Conservation (phyloP, 768 basidiomycete genomes). For the Strobilomyces dryophilus region DNA sequence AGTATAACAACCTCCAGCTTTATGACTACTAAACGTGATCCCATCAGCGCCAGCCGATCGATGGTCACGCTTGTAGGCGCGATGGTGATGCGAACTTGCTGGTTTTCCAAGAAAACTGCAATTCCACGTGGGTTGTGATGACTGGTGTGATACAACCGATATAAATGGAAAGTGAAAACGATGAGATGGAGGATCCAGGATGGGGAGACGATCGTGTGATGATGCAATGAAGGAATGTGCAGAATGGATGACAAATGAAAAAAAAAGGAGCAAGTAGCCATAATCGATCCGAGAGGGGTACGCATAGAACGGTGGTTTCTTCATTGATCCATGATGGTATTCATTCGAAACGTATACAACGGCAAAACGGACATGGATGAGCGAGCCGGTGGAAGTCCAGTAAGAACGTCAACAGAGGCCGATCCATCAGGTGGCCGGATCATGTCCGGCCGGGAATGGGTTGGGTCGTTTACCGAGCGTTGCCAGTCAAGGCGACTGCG, state of each 20-base stretch:
- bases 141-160: not conserved
- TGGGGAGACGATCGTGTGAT: not conserved
- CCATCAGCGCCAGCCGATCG: not conserved
- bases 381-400: not conserved
- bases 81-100: not conserved
- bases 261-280: not conserved
- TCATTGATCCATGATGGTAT: slow-evolving; percentile 2
- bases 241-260: not conserved
- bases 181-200: not conserved
- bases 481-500: slow-evolving; percentile 50
- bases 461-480: slow-evolving; percentile 13
- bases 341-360: slow-evolving; percentile 2
- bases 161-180: not conserved
- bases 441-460: not conserved
- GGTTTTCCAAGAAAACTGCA: slow-evolving; percentile 2
- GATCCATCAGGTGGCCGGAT: not conserved
- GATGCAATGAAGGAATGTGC: not conserved
- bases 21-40: not conserved
- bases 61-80: not conserved
- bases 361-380: not conserved
- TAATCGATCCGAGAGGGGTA: not conserved
- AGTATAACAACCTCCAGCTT: not conserved
- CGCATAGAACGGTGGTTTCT: slow-evolving; percentile 5
- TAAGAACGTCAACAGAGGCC: not conserved
- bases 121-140: slow-evolving; percentile 1